phyloP scores from a whole-genome alignment of 1,139 yeast genomes.

The Candida labiduridarum region DNA sequence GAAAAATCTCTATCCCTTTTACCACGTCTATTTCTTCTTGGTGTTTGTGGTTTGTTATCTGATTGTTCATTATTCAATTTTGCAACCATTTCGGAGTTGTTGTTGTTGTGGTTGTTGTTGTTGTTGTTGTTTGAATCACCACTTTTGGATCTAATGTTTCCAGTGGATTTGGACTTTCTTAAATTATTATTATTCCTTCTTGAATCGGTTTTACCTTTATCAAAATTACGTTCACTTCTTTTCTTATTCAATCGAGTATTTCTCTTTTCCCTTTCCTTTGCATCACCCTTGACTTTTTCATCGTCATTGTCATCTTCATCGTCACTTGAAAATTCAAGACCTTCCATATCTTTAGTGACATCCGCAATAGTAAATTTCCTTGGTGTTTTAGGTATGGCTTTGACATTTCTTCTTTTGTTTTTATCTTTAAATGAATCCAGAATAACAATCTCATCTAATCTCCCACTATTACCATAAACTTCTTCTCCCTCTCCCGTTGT shows the following conservation, averaged over 20 bases:
- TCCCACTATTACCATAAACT: constrained; percentile 1
- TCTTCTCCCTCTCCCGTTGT: neutral
- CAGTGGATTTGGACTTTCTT: neutral
- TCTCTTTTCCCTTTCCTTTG: constrained; percentile 3
- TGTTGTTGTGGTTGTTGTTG: neutral
- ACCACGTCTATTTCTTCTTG: too few relatives aligned
- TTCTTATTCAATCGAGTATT: constrained; percentile 3
- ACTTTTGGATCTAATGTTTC: neutral
- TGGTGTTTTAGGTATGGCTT: neutral
- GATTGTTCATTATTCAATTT: neutral
- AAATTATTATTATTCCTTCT: neutral
- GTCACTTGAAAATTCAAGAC: constrained; percentile 26
- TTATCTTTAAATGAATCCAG: constrained; percentile 6
- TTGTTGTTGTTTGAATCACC: neutral
- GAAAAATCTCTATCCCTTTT: too few relatives aligned
- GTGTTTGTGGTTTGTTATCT: too few relatives aligned
- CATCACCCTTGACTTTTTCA: neutral
- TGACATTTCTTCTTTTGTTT: constrained; percentile 2
- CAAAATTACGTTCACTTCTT: neutral
- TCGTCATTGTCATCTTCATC: constrained; percentile 17
- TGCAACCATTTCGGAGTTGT: neutral
- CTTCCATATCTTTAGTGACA: constrained; percentile 28
- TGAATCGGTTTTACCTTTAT: neutral
- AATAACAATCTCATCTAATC: constrained; percentile 7
- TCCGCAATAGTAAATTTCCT: constrained; percentile 20